Evolutionary conservation across 495 filamentous ascomycete species (phyloP).

Genomic region (Barbatosphaeria neglecta): DNA sequence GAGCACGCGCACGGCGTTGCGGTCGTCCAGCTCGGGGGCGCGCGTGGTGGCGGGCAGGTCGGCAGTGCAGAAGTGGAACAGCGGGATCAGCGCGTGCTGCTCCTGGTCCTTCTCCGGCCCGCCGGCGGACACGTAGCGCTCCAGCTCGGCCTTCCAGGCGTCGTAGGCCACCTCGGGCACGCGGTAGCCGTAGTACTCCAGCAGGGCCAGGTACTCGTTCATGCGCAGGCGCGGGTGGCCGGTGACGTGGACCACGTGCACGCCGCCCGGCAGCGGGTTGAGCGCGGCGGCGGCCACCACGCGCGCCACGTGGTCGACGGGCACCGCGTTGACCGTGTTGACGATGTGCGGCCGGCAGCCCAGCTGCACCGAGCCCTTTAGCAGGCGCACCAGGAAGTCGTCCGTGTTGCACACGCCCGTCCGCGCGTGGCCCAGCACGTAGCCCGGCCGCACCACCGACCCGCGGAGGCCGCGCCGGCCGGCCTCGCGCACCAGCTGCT

Average conservation of each 20-base stretch:
- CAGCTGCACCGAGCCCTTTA: constrained; percentile 83
- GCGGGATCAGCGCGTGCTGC: constrained; percentile 69
- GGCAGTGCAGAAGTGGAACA: constrained; percentile 73
- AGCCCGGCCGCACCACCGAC: constrained; percentile 73
- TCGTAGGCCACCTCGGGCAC: constrained; percentile 58
- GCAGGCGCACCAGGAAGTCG: constrained; percentile 83
- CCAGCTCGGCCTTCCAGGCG: constrained; percentile 39
- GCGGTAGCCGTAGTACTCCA: constrained; percentile 68
- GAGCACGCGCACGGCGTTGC: constrained; percentile 54
- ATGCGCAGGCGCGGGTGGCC: constrained; percentile 69
- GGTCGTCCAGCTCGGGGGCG: constrained; percentile 71
- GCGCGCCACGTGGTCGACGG: constrained; percentile 71
- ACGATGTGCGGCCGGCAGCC: constrained; percentile 56
- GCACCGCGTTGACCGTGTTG: constrained; percentile 88
- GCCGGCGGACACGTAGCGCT: constrained; percentile 50
- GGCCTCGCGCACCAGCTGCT: constrained; percentile 73
- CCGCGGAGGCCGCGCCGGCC: constrained; percentile 65
- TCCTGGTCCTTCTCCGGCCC: constrained; percentile 39
- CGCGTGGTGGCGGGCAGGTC: constrained; percentile 69
- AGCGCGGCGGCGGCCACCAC: constrained; percentile 66
- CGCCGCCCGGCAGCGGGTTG: constrained; percentile 45
- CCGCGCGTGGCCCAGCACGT: constrained; percentile 64
- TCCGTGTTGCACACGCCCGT: constrained; percentile 73
- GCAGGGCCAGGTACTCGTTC: constrained; percentile 60
- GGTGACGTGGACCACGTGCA: constrained; percentile 51